These are phyloP conservation scores for Cymbopogon citratus DNA, from an alignment of 176 grass and related monocot genomes.

Conservation along the genomic window DNA sequence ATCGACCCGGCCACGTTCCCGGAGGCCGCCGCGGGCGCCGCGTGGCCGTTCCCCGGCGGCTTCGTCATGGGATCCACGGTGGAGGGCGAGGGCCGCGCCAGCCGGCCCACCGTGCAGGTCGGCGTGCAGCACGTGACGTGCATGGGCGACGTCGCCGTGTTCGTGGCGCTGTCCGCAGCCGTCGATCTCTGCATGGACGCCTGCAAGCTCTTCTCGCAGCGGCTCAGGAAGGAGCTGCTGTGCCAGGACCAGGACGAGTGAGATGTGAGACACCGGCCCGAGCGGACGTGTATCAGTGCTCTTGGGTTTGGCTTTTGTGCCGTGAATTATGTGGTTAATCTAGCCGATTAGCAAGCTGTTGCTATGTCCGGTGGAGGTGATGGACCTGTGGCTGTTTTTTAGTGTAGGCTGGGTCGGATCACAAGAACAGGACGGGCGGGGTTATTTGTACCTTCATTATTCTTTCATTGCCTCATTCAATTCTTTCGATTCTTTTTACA, in stretches of 20 bases:
- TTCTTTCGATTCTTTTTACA: no score
- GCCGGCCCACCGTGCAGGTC: conserved; percentile 76
- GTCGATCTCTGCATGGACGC: conserved; percentile 92
- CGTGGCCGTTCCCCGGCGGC: conserved; percentile 56
- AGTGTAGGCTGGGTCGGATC: conserved; percentile 50
- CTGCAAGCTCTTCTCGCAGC: conserved; percentile 80
- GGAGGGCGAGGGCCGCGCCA: conserved; percentile 67
- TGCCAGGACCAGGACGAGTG: conserved; percentile 59
- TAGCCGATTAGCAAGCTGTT: background rate
- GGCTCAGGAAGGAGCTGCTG: conserved; percentile 80
- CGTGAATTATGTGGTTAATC: conserved; percentile 17
- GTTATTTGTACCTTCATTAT: background rate
- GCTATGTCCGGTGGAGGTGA: conserved; percentile 36
- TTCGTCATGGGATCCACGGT: conserved; percentile 92
- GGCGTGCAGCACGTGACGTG: conserved; percentile 80
- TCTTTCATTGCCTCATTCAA: no score
- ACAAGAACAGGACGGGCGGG: conserved; percentile 32
- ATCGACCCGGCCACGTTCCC: conserved; percentile 51
- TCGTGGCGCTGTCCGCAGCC: conserved; percentile 76
- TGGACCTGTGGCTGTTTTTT: conserved; percentile 39
- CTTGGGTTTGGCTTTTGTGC: conserved; percentile 19
- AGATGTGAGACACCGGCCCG: background rate
- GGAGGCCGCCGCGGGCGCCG: conserved; percentile 9
- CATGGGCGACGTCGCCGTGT: conserved; percentile 81
- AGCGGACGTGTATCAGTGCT: background rate